Percentiles rank a stretch among this genome's conserved stretches.
These are phyloP conservation scores for Senna siamea DNA, from an alignment of 306 rosid species.

Conservation along the genomic window DNA sequence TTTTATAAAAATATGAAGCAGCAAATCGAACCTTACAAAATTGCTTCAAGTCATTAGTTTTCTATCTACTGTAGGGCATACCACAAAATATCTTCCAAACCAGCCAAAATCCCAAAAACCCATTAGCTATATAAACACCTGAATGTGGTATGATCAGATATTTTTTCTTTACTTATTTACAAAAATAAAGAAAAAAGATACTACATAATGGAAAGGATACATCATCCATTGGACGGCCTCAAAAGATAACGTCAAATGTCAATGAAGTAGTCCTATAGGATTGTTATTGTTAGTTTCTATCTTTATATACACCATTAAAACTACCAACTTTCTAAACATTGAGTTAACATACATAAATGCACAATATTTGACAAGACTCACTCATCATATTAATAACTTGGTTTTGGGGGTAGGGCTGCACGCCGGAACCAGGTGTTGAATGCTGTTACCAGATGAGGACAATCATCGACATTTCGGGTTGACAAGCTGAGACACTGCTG, in stretches of 20 bases:
- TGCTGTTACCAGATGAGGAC: conserved; percentile 81
- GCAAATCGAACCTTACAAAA: no score
- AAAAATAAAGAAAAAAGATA: not conserved
- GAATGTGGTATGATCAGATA: not conserved
- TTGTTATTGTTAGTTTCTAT: not conserved
- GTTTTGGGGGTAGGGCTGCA: conserved; percentile 54
- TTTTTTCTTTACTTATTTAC: no score
- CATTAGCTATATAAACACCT: not conserved
- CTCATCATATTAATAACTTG: conserved; percentile 38
- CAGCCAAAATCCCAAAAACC: not conserved
- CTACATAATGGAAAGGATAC: not conserved
- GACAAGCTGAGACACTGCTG: conserved; percentile 89
- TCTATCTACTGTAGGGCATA: no score
- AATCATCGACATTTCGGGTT: conserved; percentile 81
- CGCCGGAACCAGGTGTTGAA: conserved; percentile 98
- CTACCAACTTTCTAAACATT: conserved; percentile 31
- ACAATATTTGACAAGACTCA: conserved; percentile 47
- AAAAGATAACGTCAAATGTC: conserved; percentile 13
- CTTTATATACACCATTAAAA: conserved; percentile 39
- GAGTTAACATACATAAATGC: conserved; percentile 35
- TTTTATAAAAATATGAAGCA: no score
- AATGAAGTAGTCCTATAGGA: not conserved
- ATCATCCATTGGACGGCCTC: not conserved
- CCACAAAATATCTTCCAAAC: no score
- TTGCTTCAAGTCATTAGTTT: no score